Evolutionary conservation across 106 monocot genomes (phyloP), one percentile per base, ranked within the genome.

Genomic region (Narthecium ossifragum): DNA sequence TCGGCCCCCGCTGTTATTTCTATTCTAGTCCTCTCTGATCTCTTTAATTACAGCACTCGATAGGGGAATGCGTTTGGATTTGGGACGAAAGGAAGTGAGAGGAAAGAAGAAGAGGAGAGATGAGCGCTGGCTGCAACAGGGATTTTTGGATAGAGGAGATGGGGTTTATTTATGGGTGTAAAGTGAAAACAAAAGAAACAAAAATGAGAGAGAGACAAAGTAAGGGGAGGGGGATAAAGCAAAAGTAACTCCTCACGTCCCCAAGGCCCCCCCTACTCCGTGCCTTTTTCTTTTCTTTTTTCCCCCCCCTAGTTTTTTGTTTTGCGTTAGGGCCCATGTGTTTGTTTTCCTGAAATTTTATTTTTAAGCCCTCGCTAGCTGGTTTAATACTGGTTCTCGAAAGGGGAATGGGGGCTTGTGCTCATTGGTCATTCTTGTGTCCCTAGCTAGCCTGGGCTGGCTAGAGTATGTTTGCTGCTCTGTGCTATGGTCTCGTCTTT

Each of bases 191-290:
- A 43, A 43, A 4, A 43, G 18, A 3, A 0, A 43, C 10, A 43
- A 43, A 43, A 3, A 41, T 41, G 7, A 41, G 17, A 41, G 17
- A 1, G 2, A 41, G 2, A 41, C 17, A 41, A 41, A 41, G 11
- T 41, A 41, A 3, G 18, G 4, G 4, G 4, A 43, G 18, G 4
- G 18, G 18, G 43, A 43, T 17, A 43, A 58, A 37, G 11, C 14
- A 58, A 20, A 33, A 46, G 34, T 32, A 60, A 54, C 27, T 15
- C 58, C 69, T 69, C 62, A 11, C 64, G 18, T 43, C 43, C 14
- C 10, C 12, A 53, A n/a, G n/a, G n/a, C n/a, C n/a, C n/a, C n/a
- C n/a, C n/a, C n/a, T n/a, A n/a, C n/a, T n/a, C n/a, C n/a, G n/a
- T n/a, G n/a, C n/a, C n/a, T n/a, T n/a, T n/a, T n/a, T n/a, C n/a